Evolutionary conservation across 805 yeast genomes (phyloP).

Genomic region (Saccharomycopsis sp.): DNA sequence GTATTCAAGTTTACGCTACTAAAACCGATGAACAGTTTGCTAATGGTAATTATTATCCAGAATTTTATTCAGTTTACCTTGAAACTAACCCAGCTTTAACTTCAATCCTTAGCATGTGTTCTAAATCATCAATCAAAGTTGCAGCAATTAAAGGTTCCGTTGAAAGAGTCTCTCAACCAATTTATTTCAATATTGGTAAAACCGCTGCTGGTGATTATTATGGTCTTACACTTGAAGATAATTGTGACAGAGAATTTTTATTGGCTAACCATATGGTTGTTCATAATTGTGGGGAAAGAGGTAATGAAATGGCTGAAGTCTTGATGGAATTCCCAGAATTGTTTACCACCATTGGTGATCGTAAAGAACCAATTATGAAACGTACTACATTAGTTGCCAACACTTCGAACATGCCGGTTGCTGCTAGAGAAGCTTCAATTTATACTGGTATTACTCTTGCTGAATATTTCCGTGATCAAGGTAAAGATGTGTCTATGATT

Average conservation of each 20-base stretch:
- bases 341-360: constrained; percentile 82
- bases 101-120: constrained; percentile 27
- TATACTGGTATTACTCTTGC: constrained; percentile 98
- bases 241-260: constrained; percentile 38
- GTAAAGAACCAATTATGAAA: constrained; percentile 98
- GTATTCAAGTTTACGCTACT: constrained; percentile 32
- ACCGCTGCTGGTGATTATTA: constrained; percentile 31
- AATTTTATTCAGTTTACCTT: constrained; percentile 23
- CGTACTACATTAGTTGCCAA: constrained; percentile 98
- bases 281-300: constrained; percentile 77
- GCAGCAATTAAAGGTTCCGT: constrained; percentile 20
- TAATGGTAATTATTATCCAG: constrained; percentile 20
- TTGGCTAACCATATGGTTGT: constrained; percentile 33
- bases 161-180: constrained; percentile 24
- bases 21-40: constrained; percentile 25
- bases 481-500: constrained; percentile 98
- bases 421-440: constrained; percentile 99
- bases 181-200: constrained; percentile 29
- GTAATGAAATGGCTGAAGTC: constrained; percentile 99
- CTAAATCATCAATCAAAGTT: constrained; percentile 20
- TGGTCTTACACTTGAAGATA: constrained; percentile 36
- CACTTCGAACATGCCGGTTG: constrained; percentile 99
- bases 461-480: constrained; percentile 99
- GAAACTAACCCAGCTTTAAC: constrained; percentile 25
- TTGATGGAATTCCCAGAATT: constrained; percentile 99